Base-by-base conservation (phyloP, 2,329 filamentous ascomycete genomes). In the Aschersonia sp. region DNA sequence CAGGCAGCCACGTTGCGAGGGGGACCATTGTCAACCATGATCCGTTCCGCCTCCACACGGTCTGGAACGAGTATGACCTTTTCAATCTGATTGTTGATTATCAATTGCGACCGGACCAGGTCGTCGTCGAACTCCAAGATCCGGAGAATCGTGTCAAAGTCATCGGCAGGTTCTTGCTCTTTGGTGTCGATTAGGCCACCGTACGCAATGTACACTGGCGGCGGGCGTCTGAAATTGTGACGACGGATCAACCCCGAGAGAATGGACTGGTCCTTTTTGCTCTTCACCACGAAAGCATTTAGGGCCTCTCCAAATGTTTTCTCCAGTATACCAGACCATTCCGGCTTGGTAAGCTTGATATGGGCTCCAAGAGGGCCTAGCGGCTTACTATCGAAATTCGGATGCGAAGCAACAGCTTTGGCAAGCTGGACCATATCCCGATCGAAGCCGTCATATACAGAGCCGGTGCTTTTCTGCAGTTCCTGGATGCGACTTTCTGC, bases 301-400 rank as follows among this genome's bases (percentile, higher is more conserved):
- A 97, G 68, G 0, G 68, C 71, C 4, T 63, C 64, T n/a, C 86
- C 86, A 43, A 95, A 73, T 1, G 77, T 77, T 52, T 76, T 83
- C 60, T 98, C 92, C 11, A 98, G 63, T 42, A 94, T 79, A 1
- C 78, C 75, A 1, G 83, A 84, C 92, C 92, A 98, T 55, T 86
- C 74, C 1, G 86, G 83, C 54, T 90, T 81, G 37, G 79, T 68
- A 30, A 98, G 68, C 54, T 79, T 81, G 46, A 98, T 73, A 57
- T 92, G 77, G 30, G 79, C 70, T 32, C 89, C 92, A 11, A 97
- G 70, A 0, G 92, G 92, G 0, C 92, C 92, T 35, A 97, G 70
- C 2, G 92, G 92, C 52, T 75, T 81, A 42, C 76, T 68, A 30
- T 70, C 68, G 58, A 94, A 97, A 0, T 79, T 71, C 2, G 53